These are phyloP conservation scores for Beauveria scarabaeidicola DNA, from an alignment of 2,329 filamentous ascomycete genomes.

Conservation along the genomic window DNA sequence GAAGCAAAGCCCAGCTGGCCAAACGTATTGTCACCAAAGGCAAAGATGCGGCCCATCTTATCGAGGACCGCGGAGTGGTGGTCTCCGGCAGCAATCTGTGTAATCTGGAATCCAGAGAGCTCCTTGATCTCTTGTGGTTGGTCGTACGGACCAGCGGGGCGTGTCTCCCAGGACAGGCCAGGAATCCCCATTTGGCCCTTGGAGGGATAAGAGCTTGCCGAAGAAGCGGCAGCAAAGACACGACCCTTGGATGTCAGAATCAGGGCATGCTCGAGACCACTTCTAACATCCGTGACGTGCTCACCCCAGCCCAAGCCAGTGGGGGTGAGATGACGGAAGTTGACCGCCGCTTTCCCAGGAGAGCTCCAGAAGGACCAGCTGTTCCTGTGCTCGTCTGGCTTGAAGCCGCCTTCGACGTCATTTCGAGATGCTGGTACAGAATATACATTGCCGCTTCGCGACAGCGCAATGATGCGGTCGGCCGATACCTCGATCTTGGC, in stretches of 20 bases:
- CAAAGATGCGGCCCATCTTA: conserved; percentile 66
- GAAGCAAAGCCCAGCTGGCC: conserved; percentile 86
- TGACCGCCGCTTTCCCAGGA: conserved; percentile 36
- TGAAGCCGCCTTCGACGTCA: conserved; percentile 60
- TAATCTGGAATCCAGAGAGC: conserved; percentile 61
- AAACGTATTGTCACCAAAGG: conserved; percentile 82
- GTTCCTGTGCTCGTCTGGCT: conserved; percentile 44
- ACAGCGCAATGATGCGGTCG: conserved; percentile 76
- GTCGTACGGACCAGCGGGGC: conserved; percentile 71
- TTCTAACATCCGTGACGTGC: conserved; percentile 62
- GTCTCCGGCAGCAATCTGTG: conserved; percentile 74
- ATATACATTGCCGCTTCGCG: conserved; percentile 68
- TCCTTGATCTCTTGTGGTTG: conserved; percentile 69
- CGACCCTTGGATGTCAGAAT: conserved; percentile 78
- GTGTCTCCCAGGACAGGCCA: conserved; percentile 69
- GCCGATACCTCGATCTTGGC: conserved; percentile 66
- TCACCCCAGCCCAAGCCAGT: conserved; percentile 58
- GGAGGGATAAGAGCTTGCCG: conserved; percentile 66
- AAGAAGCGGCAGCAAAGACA: conserved; percentile 81
- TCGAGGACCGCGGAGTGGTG: conserved; percentile 77
- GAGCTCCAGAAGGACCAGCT: conserved; percentile 66
- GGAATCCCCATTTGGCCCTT: conserved; percentile 83
- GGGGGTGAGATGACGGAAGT: conserved; percentile 66
- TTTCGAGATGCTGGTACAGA: conserved; percentile 69
- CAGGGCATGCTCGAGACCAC: conserved; percentile 78